Evolutionary conservation across 2,329 filamentous ascomycete genomes (phyloP).

Genomic region (Colletotrichum agaves): DNA sequence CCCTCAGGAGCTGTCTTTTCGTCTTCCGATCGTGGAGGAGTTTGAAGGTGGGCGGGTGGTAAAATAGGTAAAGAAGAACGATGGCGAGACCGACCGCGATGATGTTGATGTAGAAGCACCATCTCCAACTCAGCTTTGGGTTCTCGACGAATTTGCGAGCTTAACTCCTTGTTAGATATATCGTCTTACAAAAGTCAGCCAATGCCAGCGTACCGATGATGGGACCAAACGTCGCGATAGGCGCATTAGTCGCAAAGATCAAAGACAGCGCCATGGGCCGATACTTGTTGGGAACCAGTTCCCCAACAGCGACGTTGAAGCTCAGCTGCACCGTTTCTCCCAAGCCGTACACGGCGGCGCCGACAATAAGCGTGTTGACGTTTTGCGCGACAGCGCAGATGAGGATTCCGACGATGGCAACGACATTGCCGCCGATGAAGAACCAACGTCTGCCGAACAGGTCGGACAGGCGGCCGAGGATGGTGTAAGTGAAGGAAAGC

Average conservation of each 20-base stretch:
- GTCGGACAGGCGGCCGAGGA: constrained; percentile 52
- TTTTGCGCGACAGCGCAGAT: constrained; percentile 49
- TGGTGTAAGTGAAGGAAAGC: constrained; percentile 42
- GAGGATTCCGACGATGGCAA: constrained; percentile 50
- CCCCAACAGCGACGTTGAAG: constrained; percentile 51
- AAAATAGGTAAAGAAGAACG: constrained; percentile 50
- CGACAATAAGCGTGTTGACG: constrained; percentile 49
- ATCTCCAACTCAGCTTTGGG: constrained; percentile 51
- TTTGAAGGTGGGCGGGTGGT: constrained; percentile 53
- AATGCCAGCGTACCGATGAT: constrained; percentile 45
- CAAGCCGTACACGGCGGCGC: constrained; percentile 49
- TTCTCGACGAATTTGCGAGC: constrained; percentile 49
- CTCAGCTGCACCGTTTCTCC: constrained; percentile 51
- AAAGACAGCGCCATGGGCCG: constrained; percentile 47
- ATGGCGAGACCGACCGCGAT: constrained; percentile 49
- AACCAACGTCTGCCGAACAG: constrained; percentile 54
- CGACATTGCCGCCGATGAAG: constrained; percentile 51
- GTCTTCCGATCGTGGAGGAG: constrained; percentile 52
- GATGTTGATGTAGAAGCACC: constrained; percentile 55
- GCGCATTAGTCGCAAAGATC: constrained; percentile 48
- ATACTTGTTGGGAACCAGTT: constrained; percentile 56
- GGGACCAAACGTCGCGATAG: constrained; percentile 48
- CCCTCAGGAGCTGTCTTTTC: constrained; percentile 47
- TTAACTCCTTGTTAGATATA: constrained; percentile 33
- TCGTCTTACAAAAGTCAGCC: too few relatives aligned